These are phyloP conservation scores for Aureobasidium uvarum DNA, from an alignment of 2,329 filamentous ascomycete species.

Conservation along the genomic window DNA sequence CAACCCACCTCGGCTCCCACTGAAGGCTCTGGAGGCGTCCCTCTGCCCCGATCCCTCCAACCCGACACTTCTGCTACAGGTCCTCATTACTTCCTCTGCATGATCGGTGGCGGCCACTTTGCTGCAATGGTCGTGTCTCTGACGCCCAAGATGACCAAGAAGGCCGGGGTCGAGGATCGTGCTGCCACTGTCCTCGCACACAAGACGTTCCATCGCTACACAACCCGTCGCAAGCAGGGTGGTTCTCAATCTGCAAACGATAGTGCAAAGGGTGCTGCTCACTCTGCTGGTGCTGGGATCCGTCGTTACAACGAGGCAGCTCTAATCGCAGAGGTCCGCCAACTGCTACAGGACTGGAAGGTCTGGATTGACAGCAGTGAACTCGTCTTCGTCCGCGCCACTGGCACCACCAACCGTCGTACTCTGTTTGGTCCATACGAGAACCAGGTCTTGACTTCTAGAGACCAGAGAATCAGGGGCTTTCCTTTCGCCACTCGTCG, in stretches of 20 bases:
- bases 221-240: conserved; percentile 92
- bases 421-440: conserved; percentile 92
- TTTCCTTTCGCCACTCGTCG: conserved; percentile 93
- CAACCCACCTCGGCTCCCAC: conserved; percentile 43
- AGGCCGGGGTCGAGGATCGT: conserved; percentile 70
- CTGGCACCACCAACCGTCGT: conserved; percentile 78
- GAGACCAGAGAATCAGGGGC: conserved; percentile 75
- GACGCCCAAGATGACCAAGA: conserved; percentile 73
- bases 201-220: conserved; percentile 98
- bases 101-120: conserved; percentile 98
- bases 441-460: conserved; percentile 73
- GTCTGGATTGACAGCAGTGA: conserved; percentile 78
- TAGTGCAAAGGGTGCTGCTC: conserved; percentile 86
- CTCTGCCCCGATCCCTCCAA: conserved; percentile 45
- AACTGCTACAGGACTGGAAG: conserved; percentile 81
- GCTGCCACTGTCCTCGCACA: conserved; percentile 88
- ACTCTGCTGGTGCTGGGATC: conserved; percentile 87
- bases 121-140: conserved; percentile 94
- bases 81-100: conserved; percentile 92
- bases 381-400: conserved; percentile 83
- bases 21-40: conserved; percentile 58
- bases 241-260: conserved; percentile 94
- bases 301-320: conserved; percentile 94
- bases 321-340: conserved; percentile 81
- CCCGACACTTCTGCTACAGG: conserved; percentile 59